Evolutionary conservation across 768 basidiomycete species (phyloP).

Genomic region (Lepiota brunneoincarnata): DNA sequence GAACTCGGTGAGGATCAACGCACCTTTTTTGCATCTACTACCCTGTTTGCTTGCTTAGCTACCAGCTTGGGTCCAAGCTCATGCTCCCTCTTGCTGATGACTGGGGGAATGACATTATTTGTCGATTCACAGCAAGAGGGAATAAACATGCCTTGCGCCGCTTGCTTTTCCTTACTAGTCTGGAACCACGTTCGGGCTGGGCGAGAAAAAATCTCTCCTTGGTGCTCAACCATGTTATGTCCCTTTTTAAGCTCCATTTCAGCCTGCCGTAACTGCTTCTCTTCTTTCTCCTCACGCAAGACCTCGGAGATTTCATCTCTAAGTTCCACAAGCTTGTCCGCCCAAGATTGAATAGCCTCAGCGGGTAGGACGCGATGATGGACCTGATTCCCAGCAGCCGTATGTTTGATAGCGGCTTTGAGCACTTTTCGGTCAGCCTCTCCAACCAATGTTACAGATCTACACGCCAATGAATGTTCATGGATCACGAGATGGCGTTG

Average conservation of each 20-base stretch:
- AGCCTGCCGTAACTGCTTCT: slow-evolving; percentile 85
- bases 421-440: slow-evolving; percentile 96
- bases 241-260: slow-evolving; percentile 97
- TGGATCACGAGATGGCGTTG: neutral
- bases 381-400: slow-evolving; percentile 73
- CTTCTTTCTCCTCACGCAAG: slow-evolving; percentile 90
- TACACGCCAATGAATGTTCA: slow-evolving; percentile 25
- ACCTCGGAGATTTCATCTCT: slow-evolving; percentile 79
- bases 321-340: slow-evolving; percentile 61
- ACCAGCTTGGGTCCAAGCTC: slow-evolving; percentile 38
- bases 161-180: slow-evolving; percentile 75
- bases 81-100: slow-evolving; percentile 73
- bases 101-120: slow-evolving; percentile 37
- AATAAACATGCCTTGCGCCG: slow-evolving; percentile 61
- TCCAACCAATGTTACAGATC: slow-evolving; percentile 93
- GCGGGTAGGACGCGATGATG: slow-evolving; percentile 84
- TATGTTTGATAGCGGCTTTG: slow-evolving; percentile 92
- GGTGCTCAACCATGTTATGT: slow-evolving; percentile 92
- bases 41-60: slow-evolving; percentile 33
- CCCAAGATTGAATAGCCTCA: slow-evolving; percentile 72
- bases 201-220: slow-evolving; percentile 87
- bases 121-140: neutral
- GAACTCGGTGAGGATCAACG: slow-evolving; percentile 14
- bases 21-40: slow-evolving; percentile 39
- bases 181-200: slow-evolving; percentile 99